phyloP scores from a whole-genome alignment of 31 red algal genomes.

The Porphyra umbilicalis region DNA sequence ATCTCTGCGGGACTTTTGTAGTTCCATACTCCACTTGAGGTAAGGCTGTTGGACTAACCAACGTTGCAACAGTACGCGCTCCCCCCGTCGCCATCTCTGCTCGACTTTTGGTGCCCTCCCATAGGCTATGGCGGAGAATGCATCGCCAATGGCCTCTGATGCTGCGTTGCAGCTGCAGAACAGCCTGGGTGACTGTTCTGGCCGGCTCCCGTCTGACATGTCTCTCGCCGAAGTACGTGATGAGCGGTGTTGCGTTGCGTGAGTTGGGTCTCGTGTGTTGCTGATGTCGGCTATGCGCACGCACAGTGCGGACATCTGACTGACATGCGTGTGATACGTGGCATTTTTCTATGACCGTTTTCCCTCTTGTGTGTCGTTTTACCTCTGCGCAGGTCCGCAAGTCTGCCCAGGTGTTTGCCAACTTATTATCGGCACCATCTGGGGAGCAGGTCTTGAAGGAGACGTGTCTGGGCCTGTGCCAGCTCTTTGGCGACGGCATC shows the following conservation, averaged over 20 bases:
- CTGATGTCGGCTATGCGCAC: not conserved
- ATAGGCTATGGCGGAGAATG: not conserved
- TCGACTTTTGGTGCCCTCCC: not conserved
- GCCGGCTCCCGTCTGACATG: not conserved
- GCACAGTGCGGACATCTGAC: not conserved
- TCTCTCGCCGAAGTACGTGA: not conserved
- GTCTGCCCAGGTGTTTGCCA: constrained; percentile 15
- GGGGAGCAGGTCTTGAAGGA: constrained; percentile 81
- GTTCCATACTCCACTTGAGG: no score
- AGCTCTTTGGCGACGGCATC: constrained; percentile 95
- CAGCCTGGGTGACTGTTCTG: not conserved
- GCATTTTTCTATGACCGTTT: not conserved
- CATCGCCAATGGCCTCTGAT: not conserved
- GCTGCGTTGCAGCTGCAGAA: not conserved
- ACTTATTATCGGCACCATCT: constrained; percentile 7
- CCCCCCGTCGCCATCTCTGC: not conserved
- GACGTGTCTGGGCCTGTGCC: constrained; percentile 84
- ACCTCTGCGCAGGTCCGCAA: constrained; percentile 8
- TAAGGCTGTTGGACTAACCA: no score
- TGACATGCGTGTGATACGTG: not conserved
- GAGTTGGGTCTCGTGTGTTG: not conserved
- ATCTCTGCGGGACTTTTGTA: not conserved
- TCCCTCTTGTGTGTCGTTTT: not conserved
- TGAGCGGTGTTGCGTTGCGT: not conserved
- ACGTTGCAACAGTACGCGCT: not conserved